Evolutionary conservation across 805 yeast species (phyloP).

Genomic region (Ogataea ganodermae): DNA sequence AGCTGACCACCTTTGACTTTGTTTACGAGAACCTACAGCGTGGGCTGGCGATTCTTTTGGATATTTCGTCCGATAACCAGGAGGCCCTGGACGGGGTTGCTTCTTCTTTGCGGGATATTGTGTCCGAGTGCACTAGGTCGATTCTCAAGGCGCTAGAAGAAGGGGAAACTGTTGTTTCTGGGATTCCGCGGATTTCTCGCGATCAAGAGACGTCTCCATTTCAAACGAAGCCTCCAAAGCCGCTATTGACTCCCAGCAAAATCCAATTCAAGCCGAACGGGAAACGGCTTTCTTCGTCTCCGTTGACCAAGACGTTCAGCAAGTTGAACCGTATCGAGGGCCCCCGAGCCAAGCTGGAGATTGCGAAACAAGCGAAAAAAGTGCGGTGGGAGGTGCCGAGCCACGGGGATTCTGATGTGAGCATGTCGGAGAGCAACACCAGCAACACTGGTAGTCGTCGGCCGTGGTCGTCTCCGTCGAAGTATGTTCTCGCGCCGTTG

Average conservation of each 20-base stretch:
- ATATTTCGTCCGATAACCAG: constrained; percentile 20
- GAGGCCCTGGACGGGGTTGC: constrained; percentile 13
- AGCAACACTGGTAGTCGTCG: not conserved
- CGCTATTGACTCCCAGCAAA: not conserved
- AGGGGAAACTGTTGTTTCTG: constrained; percentile 14
- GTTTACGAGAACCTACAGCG: constrained; percentile 15
- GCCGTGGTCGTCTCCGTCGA: constrained; percentile 5
- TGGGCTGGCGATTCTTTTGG: constrained; percentile 18
- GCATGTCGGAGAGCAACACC: constrained; percentile 17
- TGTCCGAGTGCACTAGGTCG: constrained; percentile 13
- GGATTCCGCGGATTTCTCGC: constrained; percentile 1
- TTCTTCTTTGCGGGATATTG: constrained; percentile 17
- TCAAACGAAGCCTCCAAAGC: not conserved
- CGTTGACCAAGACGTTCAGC: constrained; percentile 22
- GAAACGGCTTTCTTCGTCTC: constrained; percentile 30
- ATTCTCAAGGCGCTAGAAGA: constrained; percentile 21
- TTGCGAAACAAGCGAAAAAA: constrained; percentile 36
- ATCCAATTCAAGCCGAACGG: not conserved
- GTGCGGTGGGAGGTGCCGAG: constrained; percentile 50
- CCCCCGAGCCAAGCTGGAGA: constrained; percentile 10
- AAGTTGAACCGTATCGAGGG: constrained; percentile 17
- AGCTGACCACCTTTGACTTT: constrained; percentile 21
- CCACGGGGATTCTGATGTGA: constrained; percentile 22
- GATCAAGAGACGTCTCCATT: not conserved
- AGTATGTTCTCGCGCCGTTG: not conserved